Base-by-base conservation (phyloP, 2,329 filamentous ascomycete species). In the Paraphaeosphaeria minitans region DNA sequence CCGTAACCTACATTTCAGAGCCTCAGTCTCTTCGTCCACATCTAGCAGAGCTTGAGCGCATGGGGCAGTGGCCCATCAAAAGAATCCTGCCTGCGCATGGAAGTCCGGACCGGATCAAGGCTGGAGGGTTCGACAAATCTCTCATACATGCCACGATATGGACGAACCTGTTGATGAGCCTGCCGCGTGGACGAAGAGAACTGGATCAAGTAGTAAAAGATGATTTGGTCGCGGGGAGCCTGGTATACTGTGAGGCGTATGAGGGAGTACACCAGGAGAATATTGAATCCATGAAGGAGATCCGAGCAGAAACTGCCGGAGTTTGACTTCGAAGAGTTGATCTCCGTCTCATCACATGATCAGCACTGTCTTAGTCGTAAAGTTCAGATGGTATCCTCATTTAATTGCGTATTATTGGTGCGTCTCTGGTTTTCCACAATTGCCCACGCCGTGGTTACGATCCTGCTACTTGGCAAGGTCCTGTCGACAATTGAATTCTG, bases 31-130 rank as follows among this genome's bases (percentile, higher is more conserved):
- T 60, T 7, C 4, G 22, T 9, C 56, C 49, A 19, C 60, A 63
- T 21, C 31, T 49, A 19, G 12, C 13, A 19, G 60, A 63, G 39
- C 46, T 63, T 13, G 33, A 56, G 41, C 60, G 60, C n/a, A 53
- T 63, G 58, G 43, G 33, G 16, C 13, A 53, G 21, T 43, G 60
- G 13, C 55, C 58, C 8, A 58, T 60, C n/a, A 42, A 22, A 31
- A 58, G 45, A 37, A 57, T 62, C 9, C 33, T 62, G 22, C 59
- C 59, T 2, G 59, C 59, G 12, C 59, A 62, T 59, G 59, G 56
- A n/a, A 51, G 57, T 43, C 56, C 59, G 5, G 56, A 59, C 14
- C 22, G 53, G 5, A 62, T 62, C 29, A 35, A 27, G 13, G 53
- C 33, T 2, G 57, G 57, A 27, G 59, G 59, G 10, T 62, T 59